Evolutionary conservation across 768 basidiomycete genomes (phyloP).

Genomic region (Amanita exitialis): DNA sequence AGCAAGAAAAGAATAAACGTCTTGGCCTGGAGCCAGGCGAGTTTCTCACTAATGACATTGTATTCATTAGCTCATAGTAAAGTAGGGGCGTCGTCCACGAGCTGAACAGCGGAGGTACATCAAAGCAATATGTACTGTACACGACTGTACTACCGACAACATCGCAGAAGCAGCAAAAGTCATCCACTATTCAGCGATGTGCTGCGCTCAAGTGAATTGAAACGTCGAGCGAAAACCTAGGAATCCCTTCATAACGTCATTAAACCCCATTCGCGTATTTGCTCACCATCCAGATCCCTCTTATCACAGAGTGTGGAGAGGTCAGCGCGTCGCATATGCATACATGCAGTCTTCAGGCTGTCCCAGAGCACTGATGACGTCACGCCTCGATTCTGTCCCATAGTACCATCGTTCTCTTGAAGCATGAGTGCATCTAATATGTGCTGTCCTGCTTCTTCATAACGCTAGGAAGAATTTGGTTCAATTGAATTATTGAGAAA

Average conservation of each 20-base stretch:
- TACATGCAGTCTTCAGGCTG: conserved; percentile 70
- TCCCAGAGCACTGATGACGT: conserved; percentile 81
- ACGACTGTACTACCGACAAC: conserved; percentile 11
- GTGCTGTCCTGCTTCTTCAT: conserved; percentile 79
- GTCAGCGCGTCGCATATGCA: conserved; percentile 74
- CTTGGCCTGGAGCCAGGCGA: conserved; percentile 16
- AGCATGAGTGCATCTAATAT: conserved; percentile 83
- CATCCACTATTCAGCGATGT: neutral
- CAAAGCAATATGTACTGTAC: neutral
- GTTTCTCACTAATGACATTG: neutral
- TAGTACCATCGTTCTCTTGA: conserved; percentile 78
- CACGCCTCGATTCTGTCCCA: conserved; percentile 57
- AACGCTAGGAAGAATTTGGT: conserved; percentile 38
- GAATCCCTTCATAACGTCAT: neutral
- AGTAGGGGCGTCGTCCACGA: conserved; percentile 2
- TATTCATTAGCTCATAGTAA: neutral
- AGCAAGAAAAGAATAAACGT: conserved; percentile 16
- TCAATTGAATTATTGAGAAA: conserved; percentile 5
- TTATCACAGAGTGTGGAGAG: conserved; percentile 64
- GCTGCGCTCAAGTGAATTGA: conserved; percentile 2
- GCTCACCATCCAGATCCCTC: conserved; percentile 56
- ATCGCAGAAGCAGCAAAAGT: conserved; percentile 14
- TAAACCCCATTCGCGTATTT: neutral
- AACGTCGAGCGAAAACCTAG: conserved; percentile 23
- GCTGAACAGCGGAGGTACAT: neutral